A percentile compares a stretch with the other conserved stretches of the same genome.
These are phyloP conservation scores for Spiromastix sp. DNA, from an alignment of 2,329 filamentous ascomycete genomes.

Conservation along the genomic window DNA sequence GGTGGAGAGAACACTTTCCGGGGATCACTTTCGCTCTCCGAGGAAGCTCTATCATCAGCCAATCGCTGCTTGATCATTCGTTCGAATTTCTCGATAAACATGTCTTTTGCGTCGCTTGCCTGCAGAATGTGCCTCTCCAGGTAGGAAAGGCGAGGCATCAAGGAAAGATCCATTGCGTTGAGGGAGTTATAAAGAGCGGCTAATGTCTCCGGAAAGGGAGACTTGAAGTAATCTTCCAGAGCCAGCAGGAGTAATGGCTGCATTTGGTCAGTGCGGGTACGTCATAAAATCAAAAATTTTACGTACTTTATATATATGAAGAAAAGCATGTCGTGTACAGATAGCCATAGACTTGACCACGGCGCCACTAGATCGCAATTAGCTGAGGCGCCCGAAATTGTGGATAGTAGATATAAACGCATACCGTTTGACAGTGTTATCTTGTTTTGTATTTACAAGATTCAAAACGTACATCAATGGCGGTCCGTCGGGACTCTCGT, in stretches of 20 bases:
- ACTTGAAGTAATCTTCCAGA: slow-evolving; percentile 93
- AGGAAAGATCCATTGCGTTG: slow-evolving; percentile 90
- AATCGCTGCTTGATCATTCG: slow-evolving; percentile 80
- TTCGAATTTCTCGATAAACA: slow-evolving; percentile 97
- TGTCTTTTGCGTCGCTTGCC: slow-evolving; percentile 83
- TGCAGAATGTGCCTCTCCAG: slow-evolving; percentile 81
- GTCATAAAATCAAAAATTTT: slow-evolving; percentile 5
- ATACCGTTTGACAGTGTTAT: slow-evolving; percentile 71
- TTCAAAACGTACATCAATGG: slow-evolving; percentile 96
- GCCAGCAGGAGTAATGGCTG: slow-evolving; percentile 81
- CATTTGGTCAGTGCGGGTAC: too few relatives aligned
- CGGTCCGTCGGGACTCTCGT: slow-evolving; percentile 67
- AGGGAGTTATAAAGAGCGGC: slow-evolving; percentile 83
- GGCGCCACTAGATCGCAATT: slow-evolving; percentile 54
- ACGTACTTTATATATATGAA: slow-evolving; percentile 92
- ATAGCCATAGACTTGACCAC: slow-evolving; percentile 98
- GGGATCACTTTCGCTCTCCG: slow-evolving; percentile 23
- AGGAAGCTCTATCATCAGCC: slow-evolving; percentile 46
- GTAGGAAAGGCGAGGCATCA: slow-evolving; percentile 76
- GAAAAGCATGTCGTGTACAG: slow-evolving; percentile 90
- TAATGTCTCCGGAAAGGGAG: slow-evolving; percentile 77
- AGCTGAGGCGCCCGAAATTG: slow-evolving; percentile 8
- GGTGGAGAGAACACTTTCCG: slow-evolving; percentile 54
- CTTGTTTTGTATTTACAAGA: slow-evolving; percentile 94
- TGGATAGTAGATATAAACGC: slow-evolving; percentile 8